Base-by-base conservation (phyloP, 495 filamentous ascomycete genomes). In the Penicillium antarcticum region DNA sequence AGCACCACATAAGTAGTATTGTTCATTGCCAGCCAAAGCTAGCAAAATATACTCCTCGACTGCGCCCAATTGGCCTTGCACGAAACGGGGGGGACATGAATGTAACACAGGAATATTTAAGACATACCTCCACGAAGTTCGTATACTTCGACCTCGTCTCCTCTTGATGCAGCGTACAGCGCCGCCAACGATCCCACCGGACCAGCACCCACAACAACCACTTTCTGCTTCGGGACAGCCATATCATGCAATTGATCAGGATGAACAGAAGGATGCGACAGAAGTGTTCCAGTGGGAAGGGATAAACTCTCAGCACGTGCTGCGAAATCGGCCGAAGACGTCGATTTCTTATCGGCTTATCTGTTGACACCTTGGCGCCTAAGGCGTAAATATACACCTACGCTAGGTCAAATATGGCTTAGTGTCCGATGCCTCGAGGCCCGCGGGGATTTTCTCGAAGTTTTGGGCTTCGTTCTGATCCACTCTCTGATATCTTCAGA, bases 171-270 rank as follows among this genome's bases (percentile, higher is more conserved):
- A 44, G 94, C 92, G 72, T 97, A 99, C 10, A 99, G 73, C 14
- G 91, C 94, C 7, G 92, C 89, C 21, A 99, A 76, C 8, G 92
- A 87, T 3, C 94, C 94, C 12, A 97, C 94, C 0, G 94, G 94
- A 1, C 94, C 94, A 24, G 91, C 94, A 26, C 94, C 94, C 23
- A 97, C 81, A 23, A 97, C 80, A 7, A 96, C 76, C 36, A 87
- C 80, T 69, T 90, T 96, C 59, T 92, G 81, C 45, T 58, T 65
- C 32, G 56, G 52, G 32, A 55, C 13, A 18, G 53, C 12, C 61
- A 62, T 29, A 1, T 60, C 29, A 49, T 47, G 24, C 37, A 44
- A 24, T 23, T 19, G 24, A 33, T n/a, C 48, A 36, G 9, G 26
- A 39, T 16, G 31, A 8, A 32, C 12, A 43, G 9, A 18, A 32